These are phyloP conservation scores for Penicillium fimorum DNA, from an alignment of 495 filamentous ascomycete genomes.

Conservation along the genomic window DNA sequence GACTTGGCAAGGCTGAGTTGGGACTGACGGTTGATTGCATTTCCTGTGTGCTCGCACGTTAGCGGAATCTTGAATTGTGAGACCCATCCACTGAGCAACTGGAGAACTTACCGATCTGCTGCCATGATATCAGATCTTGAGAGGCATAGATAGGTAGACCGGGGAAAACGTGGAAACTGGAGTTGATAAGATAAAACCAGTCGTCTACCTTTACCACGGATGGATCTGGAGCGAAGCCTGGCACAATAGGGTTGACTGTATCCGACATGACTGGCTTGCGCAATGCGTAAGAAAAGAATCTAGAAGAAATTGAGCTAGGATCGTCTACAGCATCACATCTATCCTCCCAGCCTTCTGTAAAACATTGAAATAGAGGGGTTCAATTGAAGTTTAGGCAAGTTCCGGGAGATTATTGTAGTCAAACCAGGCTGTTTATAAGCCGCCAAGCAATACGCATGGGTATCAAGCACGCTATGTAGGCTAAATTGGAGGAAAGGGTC, in stretches of 20 bases:
- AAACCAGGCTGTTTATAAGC: too few relatives aligned
- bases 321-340: neutral
- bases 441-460: too few relatives aligned
- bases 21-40: neutral
- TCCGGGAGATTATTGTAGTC: neutral
- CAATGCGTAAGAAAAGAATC: neutral
- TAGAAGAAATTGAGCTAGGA: neutral
- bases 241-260: neutral
- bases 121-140: slow-evolving; percentile 25
- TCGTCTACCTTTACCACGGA: slow-evolving; percentile 18
- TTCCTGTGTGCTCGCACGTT: neutral
- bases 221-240: slow-evolving; percentile 29
- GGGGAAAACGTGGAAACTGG: slow-evolving; percentile 33
- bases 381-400: neutral
- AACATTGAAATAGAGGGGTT: neutral
- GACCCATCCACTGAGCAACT: neutral
- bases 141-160: slow-evolving; percentile 32
- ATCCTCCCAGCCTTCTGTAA: neutral
- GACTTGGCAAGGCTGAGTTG: neutral
- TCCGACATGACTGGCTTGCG: neutral
- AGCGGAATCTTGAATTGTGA: too few relatives aligned
- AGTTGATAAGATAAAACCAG: slow-evolving; percentile 32
- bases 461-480: too few relatives aligned
- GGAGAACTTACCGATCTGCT: neutral
- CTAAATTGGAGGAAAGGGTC: too few relatives aligned